Conservation (phyloP, 1,139 yeast species). For the Yamadazyma spencermartinsiae region DNA sequence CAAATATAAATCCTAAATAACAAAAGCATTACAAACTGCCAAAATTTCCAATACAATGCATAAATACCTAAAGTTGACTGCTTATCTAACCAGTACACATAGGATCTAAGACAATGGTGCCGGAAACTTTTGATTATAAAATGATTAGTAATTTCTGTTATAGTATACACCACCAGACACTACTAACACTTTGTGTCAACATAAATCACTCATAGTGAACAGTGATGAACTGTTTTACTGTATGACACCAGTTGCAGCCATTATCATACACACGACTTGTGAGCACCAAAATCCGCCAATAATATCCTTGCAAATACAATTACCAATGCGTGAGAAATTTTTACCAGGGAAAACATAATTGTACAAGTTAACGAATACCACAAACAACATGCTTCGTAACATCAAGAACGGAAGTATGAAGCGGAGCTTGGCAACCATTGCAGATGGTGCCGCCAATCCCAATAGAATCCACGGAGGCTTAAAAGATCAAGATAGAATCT, state of each 20-base stretch:
- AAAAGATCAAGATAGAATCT: conserved; percentile 79
- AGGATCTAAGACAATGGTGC: too few relatives aligned
- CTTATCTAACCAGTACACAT: too few relatives aligned
- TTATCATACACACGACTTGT: neutral
- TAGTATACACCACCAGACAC: too few relatives aligned
- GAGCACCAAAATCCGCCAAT: conserved; percentile 24
- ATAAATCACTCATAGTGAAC: too few relatives aligned
- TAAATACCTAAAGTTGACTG: too few relatives aligned
- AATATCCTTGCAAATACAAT: conserved; percentile 23
- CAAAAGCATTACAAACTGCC: too few relatives aligned
- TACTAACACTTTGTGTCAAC: too few relatives aligned
- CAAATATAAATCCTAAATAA: too few relatives aligned
- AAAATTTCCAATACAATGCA: too few relatives aligned
- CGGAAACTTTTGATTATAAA: too few relatives aligned
- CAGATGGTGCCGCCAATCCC: conserved; percentile 50
- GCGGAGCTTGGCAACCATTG: conserved; percentile 45
- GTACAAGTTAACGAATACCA: neutral
- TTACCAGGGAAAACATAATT: conserved; percentile 4
- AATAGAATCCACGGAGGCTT: conserved; percentile 72
- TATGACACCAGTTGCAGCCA: neutral
- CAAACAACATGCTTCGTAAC: conserved; percentile 24
- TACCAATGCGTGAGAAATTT: conserved; percentile 19
- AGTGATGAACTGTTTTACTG: too few relatives aligned
- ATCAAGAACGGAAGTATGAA: conserved; percentile 11
- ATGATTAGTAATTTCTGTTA: too few relatives aligned